Base-by-base conservation (phyloP, 2,329 filamentous ascomycete genomes). In the Penicillium nordicum region DNA sequence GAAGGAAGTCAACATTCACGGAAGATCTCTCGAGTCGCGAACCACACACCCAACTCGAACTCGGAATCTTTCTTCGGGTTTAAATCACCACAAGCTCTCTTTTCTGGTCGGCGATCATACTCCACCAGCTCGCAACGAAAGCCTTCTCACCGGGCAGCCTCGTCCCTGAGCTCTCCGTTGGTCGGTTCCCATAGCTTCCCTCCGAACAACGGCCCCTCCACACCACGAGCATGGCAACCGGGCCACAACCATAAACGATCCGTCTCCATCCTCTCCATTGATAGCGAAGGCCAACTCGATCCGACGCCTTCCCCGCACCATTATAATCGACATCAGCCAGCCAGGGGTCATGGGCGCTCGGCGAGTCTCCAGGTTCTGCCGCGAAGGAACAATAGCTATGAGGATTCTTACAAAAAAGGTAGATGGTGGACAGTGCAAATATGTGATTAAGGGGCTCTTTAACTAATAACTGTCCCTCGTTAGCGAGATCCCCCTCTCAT, bases 191-290 rank as follows among this genome's bases (percentile, higher is more conserved):
- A 75, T 50, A 76, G 74, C 68, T 77, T 76, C 60, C 75, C 75
- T 18, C 74, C 74, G 40, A 53, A 59, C 40, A 63, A 60, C 41
- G 60, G 56, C 53, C 67, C 70, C 51, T 68, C 70, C 14, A 69
- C 69, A 12, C 70, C 69, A 42, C 68, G 69, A 54, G 67, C 58
- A 61, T 68, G 67, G 55, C 66, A 72, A 67, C 62, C 70, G 9
- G 64, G 80, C n/a, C 84, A 88, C 66, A 78, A 80, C 51, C 89
- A 92, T 66, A 86, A 88, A 70, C 82, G 89, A 65, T 93, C 90
- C 3, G 81, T 94, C 30, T 94, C 90, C 18, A 93, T 94, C 61
- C 85, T 93, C 44, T 93, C 90, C 10, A 84, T 93, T 64, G 88
- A 87, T 54, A 78, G 77, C 60, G 78, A 81, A 64, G 72, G 72